These are phyloP conservation scores for Penicillium sp. DNA, from an alignment of 2,329 filamentous ascomycete genomes.

Conservation along the genomic window DNA sequence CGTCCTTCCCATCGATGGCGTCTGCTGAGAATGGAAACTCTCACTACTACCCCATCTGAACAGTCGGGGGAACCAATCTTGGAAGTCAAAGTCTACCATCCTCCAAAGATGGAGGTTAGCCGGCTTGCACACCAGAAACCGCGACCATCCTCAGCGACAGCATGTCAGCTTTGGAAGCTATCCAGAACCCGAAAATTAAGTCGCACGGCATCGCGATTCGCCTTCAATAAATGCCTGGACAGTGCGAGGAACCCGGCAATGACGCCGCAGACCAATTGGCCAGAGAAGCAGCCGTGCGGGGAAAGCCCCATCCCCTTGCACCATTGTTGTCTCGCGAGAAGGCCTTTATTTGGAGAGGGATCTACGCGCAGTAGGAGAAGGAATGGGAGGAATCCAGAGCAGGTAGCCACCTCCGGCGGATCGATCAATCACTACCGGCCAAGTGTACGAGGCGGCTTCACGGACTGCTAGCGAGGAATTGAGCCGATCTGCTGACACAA, in stretches of 20 bases:
- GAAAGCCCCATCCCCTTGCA: background rate
- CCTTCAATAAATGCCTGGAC: background rate
- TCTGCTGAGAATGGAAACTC: too few species aligned
- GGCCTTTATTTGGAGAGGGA: background rate
- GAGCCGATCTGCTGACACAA: conserved; percentile 15
- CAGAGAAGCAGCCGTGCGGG: background rate
- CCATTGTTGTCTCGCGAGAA: background rate
- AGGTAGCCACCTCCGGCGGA: background rate
- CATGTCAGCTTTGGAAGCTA: background rate
- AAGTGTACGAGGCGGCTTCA: conserved; percentile 1
- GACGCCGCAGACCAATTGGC: background rate
- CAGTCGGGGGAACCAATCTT: too few species aligned
- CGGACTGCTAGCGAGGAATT: conserved; percentile 1
- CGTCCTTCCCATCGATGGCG: too few species aligned
- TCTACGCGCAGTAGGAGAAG: background rate
- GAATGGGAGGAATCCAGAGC: background rate
- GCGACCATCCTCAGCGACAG: background rate
- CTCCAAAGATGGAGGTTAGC: too few species aligned
- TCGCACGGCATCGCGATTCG: background rate
- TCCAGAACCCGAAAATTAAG: background rate
- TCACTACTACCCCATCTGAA: too few species aligned
- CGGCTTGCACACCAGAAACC: background rate
- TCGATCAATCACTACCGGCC: background rate
- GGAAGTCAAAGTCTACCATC: too few species aligned
- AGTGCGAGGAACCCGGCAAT: background rate